These are phyloP conservation scores for Aspergillus niger DNA, from an alignment of 2,329 filamentous ascomycete genomes.

Conservation along the genomic window DNA sequence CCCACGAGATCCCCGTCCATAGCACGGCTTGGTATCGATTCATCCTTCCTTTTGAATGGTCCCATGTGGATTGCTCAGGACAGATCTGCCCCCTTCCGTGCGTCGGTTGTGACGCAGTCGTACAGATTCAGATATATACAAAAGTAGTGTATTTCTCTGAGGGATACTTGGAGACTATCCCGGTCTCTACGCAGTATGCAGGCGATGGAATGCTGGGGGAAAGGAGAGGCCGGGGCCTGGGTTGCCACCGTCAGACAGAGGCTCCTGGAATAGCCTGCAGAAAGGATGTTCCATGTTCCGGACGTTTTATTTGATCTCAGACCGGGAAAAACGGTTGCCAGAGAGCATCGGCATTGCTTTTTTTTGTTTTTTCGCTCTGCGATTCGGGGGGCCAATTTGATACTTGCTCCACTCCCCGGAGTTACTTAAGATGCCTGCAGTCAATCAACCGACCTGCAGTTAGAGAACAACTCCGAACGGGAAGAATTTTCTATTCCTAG, in stretches of 20 bases:
- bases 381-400: no score
- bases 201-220: neutral
- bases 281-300: neutral
- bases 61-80: neutral
- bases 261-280: neutral
- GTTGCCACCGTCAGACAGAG: neutral
- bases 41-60: neutral
- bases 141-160: no score
- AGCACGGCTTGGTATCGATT: neutral
- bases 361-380: neutral
- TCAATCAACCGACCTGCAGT: neutral
- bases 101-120: neutral
- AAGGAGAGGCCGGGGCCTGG: no score
- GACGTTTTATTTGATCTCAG: neutral
- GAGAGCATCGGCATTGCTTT: neutral
- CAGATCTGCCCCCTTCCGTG: neutral
- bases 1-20: conserved; percentile 6
- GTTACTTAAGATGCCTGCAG: no score
- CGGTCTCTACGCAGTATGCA: neutral
- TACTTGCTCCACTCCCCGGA: no score
- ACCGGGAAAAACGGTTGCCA: neutral
- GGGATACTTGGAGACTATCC: neutral
- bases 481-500: neutral
- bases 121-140: neutral
- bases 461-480: neutral